These are phyloP conservation scores for Lentinula sp. DNA, from an alignment of 768 basidiomycete genomes.

Conservation along the genomic window DNA sequence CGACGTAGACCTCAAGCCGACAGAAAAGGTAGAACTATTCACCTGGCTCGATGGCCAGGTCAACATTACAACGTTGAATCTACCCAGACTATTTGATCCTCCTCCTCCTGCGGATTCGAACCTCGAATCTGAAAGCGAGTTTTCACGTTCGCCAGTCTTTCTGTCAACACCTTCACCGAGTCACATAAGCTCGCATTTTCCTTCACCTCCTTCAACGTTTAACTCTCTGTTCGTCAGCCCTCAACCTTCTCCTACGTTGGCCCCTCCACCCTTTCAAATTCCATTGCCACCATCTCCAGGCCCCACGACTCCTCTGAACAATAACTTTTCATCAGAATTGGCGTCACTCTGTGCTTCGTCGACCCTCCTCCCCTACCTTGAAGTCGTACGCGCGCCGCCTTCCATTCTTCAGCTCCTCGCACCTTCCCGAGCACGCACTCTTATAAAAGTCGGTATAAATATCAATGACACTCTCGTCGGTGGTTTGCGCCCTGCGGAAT, in stretches of 20 bases:
- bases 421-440: constrained; percentile 6
- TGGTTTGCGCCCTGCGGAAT: constrained; percentile 36
- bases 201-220: background rate
- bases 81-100: constrained; percentile 21
- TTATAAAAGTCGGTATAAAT: constrained; percentile 28
- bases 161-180: background rate
- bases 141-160: background rate
- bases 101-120: background rate
- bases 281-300: constrained; percentile 1
- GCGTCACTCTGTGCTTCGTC: constrained; percentile 19
- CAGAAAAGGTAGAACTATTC: constrained; percentile 28
- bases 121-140: background rate
- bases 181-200: background rate
- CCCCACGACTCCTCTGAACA: background rate
- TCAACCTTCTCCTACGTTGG: background rate
- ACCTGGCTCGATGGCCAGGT: constrained; percentile 37
- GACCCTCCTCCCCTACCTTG: constrained; percentile 34
- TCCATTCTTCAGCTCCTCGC: constrained; percentile 12
- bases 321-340: constrained; percentile 9
- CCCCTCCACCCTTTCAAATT: constrained; percentile 1
- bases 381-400: constrained; percentile 30
- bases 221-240: background rate
- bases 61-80: constrained; percentile 30
- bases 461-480: constrained; percentile 39
- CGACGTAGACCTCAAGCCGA: constrained; percentile 20